phyloP scores from a whole-genome alignment of 208 protist genomes.

The Acanthamoeba castellanii region DNA sequence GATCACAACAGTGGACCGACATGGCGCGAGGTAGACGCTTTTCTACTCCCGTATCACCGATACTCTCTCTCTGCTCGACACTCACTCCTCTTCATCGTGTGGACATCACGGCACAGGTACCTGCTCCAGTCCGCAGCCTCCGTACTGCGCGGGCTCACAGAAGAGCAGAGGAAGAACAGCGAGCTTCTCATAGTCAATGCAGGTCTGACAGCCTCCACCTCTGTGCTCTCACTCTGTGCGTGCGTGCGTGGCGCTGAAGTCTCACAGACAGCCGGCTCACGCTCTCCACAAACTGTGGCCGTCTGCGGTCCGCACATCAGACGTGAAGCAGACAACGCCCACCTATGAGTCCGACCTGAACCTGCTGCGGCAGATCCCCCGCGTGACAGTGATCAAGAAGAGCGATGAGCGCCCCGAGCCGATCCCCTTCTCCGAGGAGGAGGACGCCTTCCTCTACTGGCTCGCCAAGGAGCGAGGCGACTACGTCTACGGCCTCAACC shows the following conservation, averaged over 20 bases:
- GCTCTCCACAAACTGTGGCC: no score
- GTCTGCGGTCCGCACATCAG: not conserved
- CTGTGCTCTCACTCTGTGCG: not conserved
- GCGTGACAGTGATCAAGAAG: slow-evolving; percentile 7
- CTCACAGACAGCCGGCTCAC: no score
- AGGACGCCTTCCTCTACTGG: slow-evolving; percentile 44
- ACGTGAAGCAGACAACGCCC: not conserved
- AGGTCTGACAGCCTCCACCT: not conserved
- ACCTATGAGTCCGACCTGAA: slow-evolving; percentile 25
- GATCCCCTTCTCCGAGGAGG: slow-evolving; percentile 13
- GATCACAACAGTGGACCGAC: slow-evolving; percentile 16
- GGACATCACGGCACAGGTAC: not conserved
- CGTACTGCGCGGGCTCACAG: not conserved
- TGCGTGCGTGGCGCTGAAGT: no score
- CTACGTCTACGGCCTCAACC: slow-evolving; percentile 28
- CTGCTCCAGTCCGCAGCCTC: slow-evolving; percentile 13
- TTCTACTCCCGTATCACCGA: no score
- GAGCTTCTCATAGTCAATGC: slow-evolving; percentile 24
- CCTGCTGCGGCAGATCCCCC: not conserved
- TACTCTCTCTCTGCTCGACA: no score
- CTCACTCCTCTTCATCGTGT: not conserved
- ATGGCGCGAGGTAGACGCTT: not conserved
- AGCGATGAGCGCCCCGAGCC: not conserved
- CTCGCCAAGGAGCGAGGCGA: slow-evolving; percentile 52
- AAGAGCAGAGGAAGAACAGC: slow-evolving; percentile 21